These are phyloP conservation scores for Solanum chilense DNA, from an alignment of 257 asterid species.

Conservation along the genomic window DNA sequence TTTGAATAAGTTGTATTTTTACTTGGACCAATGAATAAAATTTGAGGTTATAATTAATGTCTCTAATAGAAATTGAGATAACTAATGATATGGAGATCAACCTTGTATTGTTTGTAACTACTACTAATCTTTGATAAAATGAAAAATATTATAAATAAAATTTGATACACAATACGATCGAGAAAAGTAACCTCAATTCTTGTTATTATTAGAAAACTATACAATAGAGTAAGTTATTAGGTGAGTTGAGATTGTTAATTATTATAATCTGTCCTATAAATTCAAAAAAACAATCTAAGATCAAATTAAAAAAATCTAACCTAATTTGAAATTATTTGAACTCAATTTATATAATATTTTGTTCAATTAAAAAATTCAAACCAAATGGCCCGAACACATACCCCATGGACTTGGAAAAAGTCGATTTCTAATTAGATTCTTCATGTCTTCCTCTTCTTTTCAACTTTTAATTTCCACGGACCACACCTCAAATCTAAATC, in stretches of 20 bases:
- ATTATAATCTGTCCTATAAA: neutral
- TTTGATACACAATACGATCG: neutral
- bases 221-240: neutral
- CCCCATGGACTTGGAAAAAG: conserved; percentile 7
- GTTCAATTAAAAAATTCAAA: neutral
- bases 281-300: neutral
- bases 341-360: neutral
- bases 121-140: neutral
- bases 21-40: neutral
- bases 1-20: neutral
- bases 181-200: neutral
- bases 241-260: neutral
- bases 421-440: conserved; percentile 27
- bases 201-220: neutral
- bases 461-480: neutral
- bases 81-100: neutral
- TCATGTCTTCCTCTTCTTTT: conserved; percentile 20
- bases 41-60: neutral
- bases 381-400: neutral
- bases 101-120: neutral
- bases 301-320: neutral
- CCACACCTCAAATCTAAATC: neutral
- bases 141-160: neutral
- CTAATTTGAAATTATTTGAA: neutral
- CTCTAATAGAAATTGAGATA: neutral